phyloP scores from a whole-genome alignment of 148 eudicot genomes.

The Beta vulgaris region DNA sequence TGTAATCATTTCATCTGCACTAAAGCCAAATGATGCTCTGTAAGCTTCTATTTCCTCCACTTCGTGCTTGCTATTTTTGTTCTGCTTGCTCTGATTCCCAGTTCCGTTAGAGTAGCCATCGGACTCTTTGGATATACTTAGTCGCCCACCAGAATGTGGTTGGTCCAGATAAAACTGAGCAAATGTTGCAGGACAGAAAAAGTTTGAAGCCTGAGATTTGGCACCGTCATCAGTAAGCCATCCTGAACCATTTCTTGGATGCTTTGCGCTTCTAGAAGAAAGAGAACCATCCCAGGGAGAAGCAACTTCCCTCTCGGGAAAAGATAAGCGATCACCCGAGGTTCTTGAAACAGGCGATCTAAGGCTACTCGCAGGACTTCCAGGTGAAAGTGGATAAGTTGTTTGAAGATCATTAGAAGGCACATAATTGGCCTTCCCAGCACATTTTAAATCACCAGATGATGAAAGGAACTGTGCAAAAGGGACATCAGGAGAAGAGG shows the following conservation, averaged over 20 bases:
- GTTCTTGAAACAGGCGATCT: constrained; percentile 67
- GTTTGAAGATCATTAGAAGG: constrained; percentile 63
- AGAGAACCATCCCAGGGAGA: constrained; percentile 52
- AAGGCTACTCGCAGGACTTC: constrained; percentile 82
- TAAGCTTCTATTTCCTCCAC: constrained; percentile 94
- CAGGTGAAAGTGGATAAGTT: constrained; percentile 74
- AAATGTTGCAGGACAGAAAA: constrained; percentile 96
- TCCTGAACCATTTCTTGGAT: constrained; percentile 45
- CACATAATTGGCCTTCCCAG: constrained; percentile 47
- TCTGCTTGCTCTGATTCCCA: constrained; percentile 65
- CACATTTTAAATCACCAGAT: constrained; percentile 46
- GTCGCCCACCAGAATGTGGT: constrained; percentile 79
- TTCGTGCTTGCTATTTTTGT: constrained; percentile 63
- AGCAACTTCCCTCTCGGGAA: constrained; percentile 46
- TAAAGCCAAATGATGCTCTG: constrained; percentile 97
- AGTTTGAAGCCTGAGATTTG: constrained; percentile 72
- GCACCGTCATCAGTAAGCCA: constrained; percentile 40
- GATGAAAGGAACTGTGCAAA: constrained; percentile 88
- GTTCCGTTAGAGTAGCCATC: constrained; percentile 65
- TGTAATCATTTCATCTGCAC: constrained; percentile 94
- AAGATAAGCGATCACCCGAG: constrained; percentile 53
- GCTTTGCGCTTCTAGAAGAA: constrained; percentile 45
- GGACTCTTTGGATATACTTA: constrained; percentile 83
- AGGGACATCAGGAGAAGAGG: constrained; percentile 98
- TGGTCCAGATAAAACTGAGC: constrained; percentile 92